These are phyloP conservation scores for Juglanconis oblonga DNA, from an alignment of 2,329 filamentous ascomycete species.

Conservation along the genomic window DNA sequence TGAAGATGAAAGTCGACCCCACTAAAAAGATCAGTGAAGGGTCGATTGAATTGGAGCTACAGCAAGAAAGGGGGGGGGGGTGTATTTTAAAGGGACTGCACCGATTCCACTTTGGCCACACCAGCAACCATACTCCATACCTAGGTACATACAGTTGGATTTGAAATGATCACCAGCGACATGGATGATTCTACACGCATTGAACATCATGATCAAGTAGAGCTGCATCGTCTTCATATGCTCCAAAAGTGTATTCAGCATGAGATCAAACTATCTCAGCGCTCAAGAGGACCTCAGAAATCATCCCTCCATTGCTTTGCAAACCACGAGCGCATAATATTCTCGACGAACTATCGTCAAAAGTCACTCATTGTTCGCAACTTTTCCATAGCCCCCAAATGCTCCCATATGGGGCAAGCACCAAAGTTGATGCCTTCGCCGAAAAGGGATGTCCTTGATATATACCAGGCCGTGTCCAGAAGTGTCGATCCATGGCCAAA, in stretches of 20 bases:
- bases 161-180: no score
- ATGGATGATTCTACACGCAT: no score
- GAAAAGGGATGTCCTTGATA: neutral
- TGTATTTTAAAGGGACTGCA: no score
- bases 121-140: no score
- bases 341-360: neutral
- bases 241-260: neutral
- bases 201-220: no score
- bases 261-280: neutral
- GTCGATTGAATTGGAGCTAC: no score
- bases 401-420: neutral
- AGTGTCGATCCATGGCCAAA: slow-evolving; percentile 3
- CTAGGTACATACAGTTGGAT: no score
- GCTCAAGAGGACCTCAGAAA: neutral
- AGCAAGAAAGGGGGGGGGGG: no score
- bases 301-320: neutral
- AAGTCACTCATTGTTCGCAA: neutral
- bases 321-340: neutral
- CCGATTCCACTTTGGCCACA: no score
- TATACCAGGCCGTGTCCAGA: slow-evolving; percentile 12
- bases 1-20: no score
- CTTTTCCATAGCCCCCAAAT: neutral
- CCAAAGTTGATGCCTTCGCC: neutral
- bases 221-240: neutral
- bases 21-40: no score